phyloP scores from a whole-genome alignment of 176 grass and related monocot species.

The Elymus sibiricus region DNA sequence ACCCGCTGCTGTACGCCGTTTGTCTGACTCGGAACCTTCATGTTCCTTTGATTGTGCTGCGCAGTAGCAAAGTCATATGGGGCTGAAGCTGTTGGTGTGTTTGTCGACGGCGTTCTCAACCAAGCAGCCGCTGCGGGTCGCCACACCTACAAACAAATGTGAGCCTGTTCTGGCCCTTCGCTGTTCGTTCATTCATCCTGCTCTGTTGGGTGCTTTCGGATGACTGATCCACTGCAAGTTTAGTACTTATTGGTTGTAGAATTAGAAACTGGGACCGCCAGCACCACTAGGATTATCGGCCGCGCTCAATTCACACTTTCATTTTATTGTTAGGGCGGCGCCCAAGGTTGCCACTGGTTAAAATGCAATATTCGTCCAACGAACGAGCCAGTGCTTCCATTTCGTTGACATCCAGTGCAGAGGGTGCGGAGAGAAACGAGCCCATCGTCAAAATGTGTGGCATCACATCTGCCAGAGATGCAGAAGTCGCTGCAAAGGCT shows the following conservation, averaged over 20 bases:
- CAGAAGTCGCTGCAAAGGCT: conserved; percentile 56
- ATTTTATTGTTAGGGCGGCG: background rate
- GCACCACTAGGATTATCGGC: too few relatives aligned
- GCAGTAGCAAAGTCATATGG: background rate
- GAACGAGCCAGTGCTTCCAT: background rate
- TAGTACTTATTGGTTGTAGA: background rate
- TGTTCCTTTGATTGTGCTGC: background rate
- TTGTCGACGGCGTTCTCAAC: background rate
- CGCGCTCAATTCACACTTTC: too few relatives aligned
- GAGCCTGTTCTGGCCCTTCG: background rate
- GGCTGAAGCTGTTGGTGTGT: too few relatives aligned
- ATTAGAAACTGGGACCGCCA: background rate
- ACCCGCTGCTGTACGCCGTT: background rate
- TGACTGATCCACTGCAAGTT: background rate
- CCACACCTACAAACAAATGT: background rate
- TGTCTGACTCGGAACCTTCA: background rate
- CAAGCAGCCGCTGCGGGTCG: background rate
- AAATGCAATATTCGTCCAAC: background rate
- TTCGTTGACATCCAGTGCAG: background rate
- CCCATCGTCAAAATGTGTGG: conserved; percentile 85
- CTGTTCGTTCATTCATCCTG: background rate
- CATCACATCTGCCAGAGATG: conserved; percentile 71
- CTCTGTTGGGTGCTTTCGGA: background rate
- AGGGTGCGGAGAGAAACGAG: conserved; percentile 9
- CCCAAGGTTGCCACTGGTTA: background rate